Evolutionary conservation across 306 rosid species (phyloP), one percentile per base, ranked within the genome.

Genomic region (Cicer judaicum): DNA sequence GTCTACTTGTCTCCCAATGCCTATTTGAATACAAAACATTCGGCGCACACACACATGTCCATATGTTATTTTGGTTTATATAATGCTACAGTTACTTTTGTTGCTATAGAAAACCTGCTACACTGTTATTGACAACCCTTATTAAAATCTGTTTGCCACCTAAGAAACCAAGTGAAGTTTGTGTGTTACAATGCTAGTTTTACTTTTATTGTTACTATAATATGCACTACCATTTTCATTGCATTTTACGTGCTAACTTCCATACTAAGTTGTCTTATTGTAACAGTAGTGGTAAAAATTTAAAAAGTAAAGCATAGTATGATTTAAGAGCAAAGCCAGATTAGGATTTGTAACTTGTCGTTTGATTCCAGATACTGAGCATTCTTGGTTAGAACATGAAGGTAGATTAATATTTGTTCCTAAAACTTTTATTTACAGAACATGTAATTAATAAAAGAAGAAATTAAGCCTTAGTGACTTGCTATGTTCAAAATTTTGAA

Each of bases 301-400:
- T 7, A 18, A 68, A 41, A 46, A 18, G 19, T 68, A 19, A 36
- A 34, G 44, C 29, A 14, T 14, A 10, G 54, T 9, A 2, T 39
- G 47, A 18, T 61, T 60, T 61, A 29, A 65, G 71, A n/a, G 12
- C 53, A 42, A 61, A 39, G 10, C 48, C 60, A 10, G 18, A 16
- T 78, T 13, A 49, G 61, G 29, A 70, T 48, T 61, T 49, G 57
- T 62, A 48, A 38, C 39, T 50, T 78, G 76, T 67, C 12, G 3
- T 61, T 55, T 34, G 65, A 54, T 75, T 55, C 29, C 15, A 10
- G 34, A 38, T 42, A 14, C 38, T 69, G 7, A 14, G 41, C 38
- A 13, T 61, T 63, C 68, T 46, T 79, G 14, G 66, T 72, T 44
- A 49, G 29, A 62, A 40, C 38, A 39, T 13, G 63, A 42, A 42